Base-by-base conservation (phyloP, 2,329 filamentous ascomycete genomes). In the Cryphonectria carpinicola region DNA sequence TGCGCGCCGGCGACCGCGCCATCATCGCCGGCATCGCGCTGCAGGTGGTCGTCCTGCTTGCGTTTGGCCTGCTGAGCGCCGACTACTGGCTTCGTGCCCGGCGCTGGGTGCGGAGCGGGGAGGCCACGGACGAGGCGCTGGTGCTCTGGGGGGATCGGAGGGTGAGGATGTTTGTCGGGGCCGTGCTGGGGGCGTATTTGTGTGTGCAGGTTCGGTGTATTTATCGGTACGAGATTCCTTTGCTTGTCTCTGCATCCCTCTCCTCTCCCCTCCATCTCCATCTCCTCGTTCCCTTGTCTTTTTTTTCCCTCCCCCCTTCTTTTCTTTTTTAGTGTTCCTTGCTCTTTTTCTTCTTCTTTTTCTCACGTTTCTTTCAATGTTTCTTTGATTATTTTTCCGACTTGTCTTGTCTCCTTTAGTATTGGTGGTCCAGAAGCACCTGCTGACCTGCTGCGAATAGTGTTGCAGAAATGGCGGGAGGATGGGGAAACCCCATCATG, bases 401-500 rank as follows among this genome's bases (percentile, higher is more conserved):
- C 2, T 32, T 32, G 32, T 32, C 4, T 32, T 32, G 2, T 32
- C 32, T 32, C 32, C 32, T 4, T 32, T 32, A 4, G 32, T 32
- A 32, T 32, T 43, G 1, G 37, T 39, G 37, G 1, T 39, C 49
- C 4, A 4, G 28, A 49, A 7, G 19, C 46, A 49, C 19, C 32
- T 4, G 32, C 28, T 37, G n/a, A 37, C 25, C 28, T 62, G 28
- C 37, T 19, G 22, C 46, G 13, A 28, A 35, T 67, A 88, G 87
- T 75, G 86, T 90, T 67, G 86, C 85, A 1, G 89, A 91, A 77
- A 89, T 91, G 87, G 85, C 86, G 1, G 87, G 87, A 37, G 89
- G 89, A 28, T 91, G 88, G 88, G 87, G 86, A 13, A 90, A 89
- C 79, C 76, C 82, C 22, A 87, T 90, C 76, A 90, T 91, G 88